Base-by-base conservation (phyloP, 306 rosid species). In the Lagenaria siceraria region DNA sequence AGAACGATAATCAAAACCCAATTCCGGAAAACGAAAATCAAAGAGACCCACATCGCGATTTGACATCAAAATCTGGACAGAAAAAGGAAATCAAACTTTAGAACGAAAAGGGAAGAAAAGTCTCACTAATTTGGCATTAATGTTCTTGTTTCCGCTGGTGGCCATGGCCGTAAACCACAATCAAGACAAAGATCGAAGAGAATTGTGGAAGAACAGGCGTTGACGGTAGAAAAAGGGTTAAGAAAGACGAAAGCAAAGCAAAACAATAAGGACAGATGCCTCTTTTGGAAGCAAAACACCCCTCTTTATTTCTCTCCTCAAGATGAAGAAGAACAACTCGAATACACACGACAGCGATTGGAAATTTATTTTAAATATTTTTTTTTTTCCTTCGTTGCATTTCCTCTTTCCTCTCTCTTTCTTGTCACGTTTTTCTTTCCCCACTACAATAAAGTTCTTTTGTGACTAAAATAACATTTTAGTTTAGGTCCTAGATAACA, bases 111-210 rank as follows among this genome's bases (percentile, higher is more conserved):
- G 40, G 65, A 40, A 10, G 27, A 13, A 78, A 74, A 75, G 0
- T 3, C 88, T 48, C 35, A 87, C 91, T 87, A 87, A 83, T 85
- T 87, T 87, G 74, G 91, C 88, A 78, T 87, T 87, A 61, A 85
- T 83, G 82, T 81, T 87, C 87, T 81, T 87, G 86, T 81, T 87
- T 78, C 91, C 91, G 46, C 81, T 85, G 83, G 89, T 87, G 75
- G 89, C 91, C 91, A 87, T 87, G 82, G 46, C 77, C 61, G 77
- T 1, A 73, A 52, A 51, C 51, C 3, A 80, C n/a, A 63, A 71
- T 24, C 27, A 79, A 31, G 55, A 25, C 8, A 36, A 40, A 46
- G 60, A 76, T 59, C 40, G 76, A 64, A 21, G 49, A 68, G 36
- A 21, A 76, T 64, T 21, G n/a, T 36, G 53, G 38, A 65, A 42